These are phyloP conservation scores for Suillus hirtellus DNA, from an alignment of 768 basidiomycete genomes.

Conservation along the genomic window DNA sequence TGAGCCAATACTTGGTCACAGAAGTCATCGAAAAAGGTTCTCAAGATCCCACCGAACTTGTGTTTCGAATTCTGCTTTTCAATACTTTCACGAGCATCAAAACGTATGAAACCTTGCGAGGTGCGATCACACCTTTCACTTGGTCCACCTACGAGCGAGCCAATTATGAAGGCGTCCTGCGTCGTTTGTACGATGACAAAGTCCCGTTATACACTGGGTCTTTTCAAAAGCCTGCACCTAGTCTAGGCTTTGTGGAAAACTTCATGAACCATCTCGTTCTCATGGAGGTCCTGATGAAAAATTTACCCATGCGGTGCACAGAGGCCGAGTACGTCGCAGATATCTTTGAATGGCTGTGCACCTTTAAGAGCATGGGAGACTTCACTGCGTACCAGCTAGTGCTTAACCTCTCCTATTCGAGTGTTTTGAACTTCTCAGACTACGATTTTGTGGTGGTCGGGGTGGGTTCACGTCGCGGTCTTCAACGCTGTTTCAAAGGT, in stretches of 20 bases:
- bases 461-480: slow-evolving; percentile 63
- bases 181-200: slow-evolving; percentile 37
- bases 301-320: slow-evolving; percentile 50
- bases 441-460: slow-evolving; percentile 73
- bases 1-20: slow-evolving; percentile 64
- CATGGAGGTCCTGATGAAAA: slow-evolving; percentile 59
- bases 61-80: slow-evolving; percentile 73
- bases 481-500: slow-evolving; percentile 65
- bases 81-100: slow-evolving; percentile 69
- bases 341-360: slow-evolving; percentile 56
- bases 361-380: slow-evolving; percentile 71
- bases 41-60: slow-evolving; percentile 58
- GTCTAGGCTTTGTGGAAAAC: slow-evolving; percentile 45
- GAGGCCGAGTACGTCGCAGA: slow-evolving; percentile 59
- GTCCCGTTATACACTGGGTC: slow-evolving; percentile 64
- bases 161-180: slow-evolving; percentile 55
- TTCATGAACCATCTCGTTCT: slow-evolving; percentile 66
- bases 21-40: slow-evolving; percentile 72
- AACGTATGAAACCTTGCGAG: slow-evolving; percentile 65
- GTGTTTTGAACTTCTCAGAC: slow-evolving; percentile 59
- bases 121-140: slow-evolving; percentile 55
- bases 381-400: slow-evolving; percentile 74
- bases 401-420: slow-evolving; percentile 57
- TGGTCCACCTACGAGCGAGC: slow-evolving; percentile 58
- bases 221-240: slow-evolving; percentile 71